A percentile compares a stretch with the other conserved stretches of the same genome.
phyloP scores from a whole-genome alignment of 192 early-diverging fungal species.

The Umbelopsis ramanniana region DNA sequence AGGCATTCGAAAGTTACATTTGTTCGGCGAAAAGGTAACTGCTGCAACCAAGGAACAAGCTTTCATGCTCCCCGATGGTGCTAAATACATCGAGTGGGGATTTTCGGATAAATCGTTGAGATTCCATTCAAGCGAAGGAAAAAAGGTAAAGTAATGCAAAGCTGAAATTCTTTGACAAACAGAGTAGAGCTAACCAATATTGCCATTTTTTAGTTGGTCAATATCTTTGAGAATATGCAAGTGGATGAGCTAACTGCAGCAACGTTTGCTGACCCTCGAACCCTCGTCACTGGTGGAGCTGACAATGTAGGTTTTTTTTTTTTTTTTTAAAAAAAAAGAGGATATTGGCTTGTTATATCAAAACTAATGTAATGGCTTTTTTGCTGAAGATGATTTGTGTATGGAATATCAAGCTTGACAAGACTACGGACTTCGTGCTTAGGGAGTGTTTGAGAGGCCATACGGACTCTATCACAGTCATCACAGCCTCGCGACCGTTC shows the following conservation, averaged over 20 bases:
- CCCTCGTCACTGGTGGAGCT: constrained; percentile 63
- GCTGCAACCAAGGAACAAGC: constrained; percentile 47
- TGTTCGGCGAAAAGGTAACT: constrained; percentile 47
- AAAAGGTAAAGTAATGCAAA: constrained; percentile 41
- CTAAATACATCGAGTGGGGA: constrained; percentile 67
- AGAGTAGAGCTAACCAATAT: not conserved
- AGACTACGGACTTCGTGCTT: constrained; percentile 50
- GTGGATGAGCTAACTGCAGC: constrained; percentile 60
- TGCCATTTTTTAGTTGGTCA: constrained; percentile 38
- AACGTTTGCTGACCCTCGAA: constrained; percentile 61
- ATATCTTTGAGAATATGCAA: constrained; percentile 66
- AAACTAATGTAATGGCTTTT: constrained; percentile 2
- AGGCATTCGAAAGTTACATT: constrained; percentile 54
- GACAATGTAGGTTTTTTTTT: constrained; percentile 51
- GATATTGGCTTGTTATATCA: not conserved
- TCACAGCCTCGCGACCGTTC: constrained; percentile 59
- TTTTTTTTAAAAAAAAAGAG: not conserved
- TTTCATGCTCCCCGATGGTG: constrained; percentile 47
- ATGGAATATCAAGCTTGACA: constrained; percentile 55
- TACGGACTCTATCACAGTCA: constrained; percentile 50
- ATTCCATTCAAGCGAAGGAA: constrained; percentile 52
- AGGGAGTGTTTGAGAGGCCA: constrained; percentile 64
- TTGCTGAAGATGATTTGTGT: constrained; percentile 55
- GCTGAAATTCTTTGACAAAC: not conserved
- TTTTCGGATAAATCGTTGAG: constrained; percentile 64